Base-by-base conservation (phyloP, 2,329 filamentous ascomycete species). In the Fusarium mundagurra region DNA sequence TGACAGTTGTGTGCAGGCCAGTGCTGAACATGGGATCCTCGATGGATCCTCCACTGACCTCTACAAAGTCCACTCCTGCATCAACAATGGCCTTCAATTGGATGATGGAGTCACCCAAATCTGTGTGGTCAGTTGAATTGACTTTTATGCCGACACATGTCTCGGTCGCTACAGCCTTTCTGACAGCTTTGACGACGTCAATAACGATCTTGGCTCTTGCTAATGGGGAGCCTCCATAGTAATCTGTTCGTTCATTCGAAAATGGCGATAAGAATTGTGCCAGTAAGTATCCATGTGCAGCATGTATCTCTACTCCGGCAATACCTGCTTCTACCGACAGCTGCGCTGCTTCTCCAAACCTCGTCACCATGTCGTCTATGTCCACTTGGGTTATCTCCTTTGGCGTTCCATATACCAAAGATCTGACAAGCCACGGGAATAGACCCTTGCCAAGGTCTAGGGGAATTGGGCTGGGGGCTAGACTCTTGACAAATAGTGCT, bases 31-130 rank as follows among this genome's bases (percentile, higher is more conserved):
- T 61, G 2, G 58, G 58, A 4, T 61, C 64, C 7, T 63, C 64
- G 8, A 64, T 64, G 3, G n/a, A 48, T 8, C 64, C 64, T 4
- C 64, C 64, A 7, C 64, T 63, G 16, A 66, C 61, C 14, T 66
- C 59, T 0, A 66, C 43, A 38, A 66, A 66, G 4, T 66, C 48
- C 4, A 66, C 29, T 14, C 59, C 64, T 1, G 41, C 48, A 1
- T 43, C 24, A 1, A 16, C 39, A 0, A 66, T 66, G 1, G 61
- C 31, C 2, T 41, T 62, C 5, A 66, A 9, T 0, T 66, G 64
- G 2, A 5, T 45, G 10, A 55, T 50, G 13, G 53, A 55, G 12
- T 63, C 48, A 0, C 38, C 27, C 2, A 66, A 0, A 1, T 65
- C 31, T 5, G 59, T 29, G 14, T 66, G 59, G 16, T 64, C 64